Conservation (phyloP, 2,329 filamentous ascomycete genomes). For the Orbilia javanica region DNA sequence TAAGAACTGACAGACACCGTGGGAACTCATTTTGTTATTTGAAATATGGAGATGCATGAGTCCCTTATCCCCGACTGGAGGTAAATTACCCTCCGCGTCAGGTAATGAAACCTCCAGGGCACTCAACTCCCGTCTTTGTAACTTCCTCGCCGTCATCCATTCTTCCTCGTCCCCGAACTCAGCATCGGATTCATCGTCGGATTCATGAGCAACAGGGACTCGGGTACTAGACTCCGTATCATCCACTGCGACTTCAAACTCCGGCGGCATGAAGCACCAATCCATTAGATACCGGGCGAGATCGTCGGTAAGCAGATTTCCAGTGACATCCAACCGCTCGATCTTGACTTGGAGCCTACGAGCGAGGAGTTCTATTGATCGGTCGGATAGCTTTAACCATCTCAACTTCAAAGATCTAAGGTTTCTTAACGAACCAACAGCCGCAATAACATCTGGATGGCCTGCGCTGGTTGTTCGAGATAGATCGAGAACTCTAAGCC, state of each 20-base stretch:
- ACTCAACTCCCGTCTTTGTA: slow-evolving; percentile 19
- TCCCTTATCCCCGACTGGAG: slow-evolving; percentile 31
- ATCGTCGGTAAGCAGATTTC: slow-evolving; percentile 59
- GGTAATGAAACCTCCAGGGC: slow-evolving; percentile 8
- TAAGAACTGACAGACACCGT: slow-evolving; percentile 48
- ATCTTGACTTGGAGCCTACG: slow-evolving; percentile 54
- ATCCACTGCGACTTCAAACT: slow-evolving; percentile 47
- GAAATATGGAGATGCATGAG: slow-evolving; percentile 59
- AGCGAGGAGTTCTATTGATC: slow-evolving; percentile 5
- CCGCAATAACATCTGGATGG: slow-evolving; percentile 34
- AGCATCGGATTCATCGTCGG: slow-evolving; percentile 40
- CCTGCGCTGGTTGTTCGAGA: slow-evolving; percentile 52
- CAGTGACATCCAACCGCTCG: slow-evolving; percentile 58
- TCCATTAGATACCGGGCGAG: slow-evolving; percentile 50
- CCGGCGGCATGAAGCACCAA: slow-evolving; percentile 61
- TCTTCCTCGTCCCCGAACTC: slow-evolving; percentile 46
- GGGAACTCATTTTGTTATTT: slow-evolving; percentile 46
- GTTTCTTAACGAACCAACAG: slow-evolving; percentile 35
- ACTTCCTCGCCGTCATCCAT: slow-evolving; percentile 42
- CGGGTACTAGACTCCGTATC: not conserved
- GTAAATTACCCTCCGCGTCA: slow-evolving; percentile 27
- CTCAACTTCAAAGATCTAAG: slow-evolving; percentile 56
- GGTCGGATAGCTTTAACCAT: slow-evolving; percentile 57
- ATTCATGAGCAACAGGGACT: slow-evolving; percentile 33
- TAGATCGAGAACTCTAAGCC: slow-evolving; percentile 58